Conservation (phyloP, 2,329 filamentous ascomycete genomes). For the Claviceps sp. region DNA sequence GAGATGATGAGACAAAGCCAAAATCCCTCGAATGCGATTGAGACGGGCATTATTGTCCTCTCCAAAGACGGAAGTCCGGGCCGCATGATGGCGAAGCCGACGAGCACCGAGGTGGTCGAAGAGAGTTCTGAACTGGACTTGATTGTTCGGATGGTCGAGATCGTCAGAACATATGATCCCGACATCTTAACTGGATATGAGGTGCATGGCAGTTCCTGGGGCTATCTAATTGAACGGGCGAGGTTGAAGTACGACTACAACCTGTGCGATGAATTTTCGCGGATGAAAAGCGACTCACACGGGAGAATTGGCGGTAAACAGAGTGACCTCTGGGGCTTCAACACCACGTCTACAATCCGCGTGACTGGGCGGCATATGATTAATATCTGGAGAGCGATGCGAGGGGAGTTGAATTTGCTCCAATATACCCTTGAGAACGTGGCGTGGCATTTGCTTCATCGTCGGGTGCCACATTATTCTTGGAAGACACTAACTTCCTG, state of each 20-base stretch:
- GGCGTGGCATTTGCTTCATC: conserved; percentile 78
- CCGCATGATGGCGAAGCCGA: conserved; percentile 47
- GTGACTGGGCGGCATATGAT: conserved; percentile 94
- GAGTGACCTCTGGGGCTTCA: conserved; percentile 84
- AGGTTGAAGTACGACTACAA: conserved; percentile 78
- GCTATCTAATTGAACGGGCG: conserved; percentile 85
- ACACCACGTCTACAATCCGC: conserved; percentile 78
- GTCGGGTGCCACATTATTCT: conserved; percentile 76
- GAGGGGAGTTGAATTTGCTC: conserved; percentile 76
- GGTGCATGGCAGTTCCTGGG: conserved; percentile 88
- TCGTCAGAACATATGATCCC: conserved; percentile 73
- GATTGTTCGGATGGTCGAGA: conserved; percentile 72
- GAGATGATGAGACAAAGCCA: conserved; percentile 29
- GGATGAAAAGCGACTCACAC: conserved; percentile 73
- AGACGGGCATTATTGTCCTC: conserved; percentile 61
- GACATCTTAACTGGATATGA: conserved; percentile 93
- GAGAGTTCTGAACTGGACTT: conserved; percentile 75
- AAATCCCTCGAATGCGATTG: conserved; percentile 32
- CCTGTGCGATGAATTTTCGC: conserved; percentile 79
- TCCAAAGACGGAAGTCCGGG: conserved; percentile 47
- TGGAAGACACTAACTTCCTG: conserved; percentile 68
- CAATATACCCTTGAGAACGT: conserved; percentile 97
- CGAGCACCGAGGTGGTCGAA: conserved; percentile 51
- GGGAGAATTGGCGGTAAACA: conserved; percentile 79
- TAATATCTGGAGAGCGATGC: conserved; percentile 95